These are phyloP conservation scores for Malassezia vespertilionis DNA, from an alignment of 1,284 basidiomycete genomes.

Conservation along the genomic window DNA sequence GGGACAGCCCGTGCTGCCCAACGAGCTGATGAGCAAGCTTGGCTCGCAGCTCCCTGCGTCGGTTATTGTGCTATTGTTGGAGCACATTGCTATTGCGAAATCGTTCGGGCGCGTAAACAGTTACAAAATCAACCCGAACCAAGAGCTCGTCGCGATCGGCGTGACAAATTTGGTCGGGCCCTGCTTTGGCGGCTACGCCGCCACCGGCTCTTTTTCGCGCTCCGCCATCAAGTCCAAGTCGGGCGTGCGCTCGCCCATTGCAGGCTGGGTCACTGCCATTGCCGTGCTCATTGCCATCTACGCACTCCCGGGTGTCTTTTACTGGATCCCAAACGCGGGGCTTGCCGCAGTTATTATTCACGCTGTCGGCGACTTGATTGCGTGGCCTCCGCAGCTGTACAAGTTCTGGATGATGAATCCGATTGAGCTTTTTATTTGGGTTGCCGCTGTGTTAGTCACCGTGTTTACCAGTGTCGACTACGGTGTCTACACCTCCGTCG, in stretches of 20 bases:
- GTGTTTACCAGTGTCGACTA: constrained; percentile 60
- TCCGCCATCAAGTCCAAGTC: constrained; percentile 91
- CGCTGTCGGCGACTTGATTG: constrained; percentile 73
- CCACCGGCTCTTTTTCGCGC: constrained; percentile 94
- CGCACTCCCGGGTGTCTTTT: constrained; percentile 56
- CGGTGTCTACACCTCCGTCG: constrained; percentile 84
- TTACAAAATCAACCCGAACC: constrained; percentile 95
- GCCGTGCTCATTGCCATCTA: constrained; percentile 88
- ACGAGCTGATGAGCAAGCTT: constrained; percentile 59
- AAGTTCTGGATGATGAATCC: constrained; percentile 88
- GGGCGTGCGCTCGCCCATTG: constrained; percentile 84
- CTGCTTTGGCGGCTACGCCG: constrained; percentile 81
- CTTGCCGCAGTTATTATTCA: constrained; percentile 92
- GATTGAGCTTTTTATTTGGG: constrained; percentile 82
- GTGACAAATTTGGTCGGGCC: constrained; percentile 61
- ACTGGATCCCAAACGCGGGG: constrained; percentile 52
- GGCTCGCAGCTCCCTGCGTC: constrained; percentile 74
- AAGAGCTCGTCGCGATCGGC: constrained; percentile 93
- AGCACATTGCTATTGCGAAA: constrained; percentile 87
- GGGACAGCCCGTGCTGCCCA: constrained; percentile 60
- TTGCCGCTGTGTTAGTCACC: constrained; percentile 74
- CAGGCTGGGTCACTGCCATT: constrained; percentile 74
- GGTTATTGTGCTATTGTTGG: constrained; percentile 84
- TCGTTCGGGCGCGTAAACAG: constrained; percentile 90
- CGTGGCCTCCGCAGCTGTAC: constrained; percentile 75